A percentile compares a stretch with the other conserved stretches of the same genome.
Evolutionary conservation across 257 asterid species (phyloP).

Genomic region (Marsdenia floribunda): DNA sequence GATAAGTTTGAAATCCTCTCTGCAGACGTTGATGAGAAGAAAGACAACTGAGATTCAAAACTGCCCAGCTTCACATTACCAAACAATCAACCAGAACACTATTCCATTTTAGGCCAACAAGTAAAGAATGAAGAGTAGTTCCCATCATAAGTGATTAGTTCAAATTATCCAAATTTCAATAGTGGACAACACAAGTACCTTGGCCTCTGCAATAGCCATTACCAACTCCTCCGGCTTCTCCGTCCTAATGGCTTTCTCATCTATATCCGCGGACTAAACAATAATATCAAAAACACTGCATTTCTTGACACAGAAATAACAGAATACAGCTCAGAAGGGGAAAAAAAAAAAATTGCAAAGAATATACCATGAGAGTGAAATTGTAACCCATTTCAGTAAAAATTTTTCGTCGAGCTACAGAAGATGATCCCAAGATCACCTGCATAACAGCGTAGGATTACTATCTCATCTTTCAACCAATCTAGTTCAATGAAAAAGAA

Average conservation of each 20-base stretch:
- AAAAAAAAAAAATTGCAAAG: too few species aligned
- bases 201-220: constrained; percentile 86
- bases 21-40: neutral
- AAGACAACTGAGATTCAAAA: neutral
- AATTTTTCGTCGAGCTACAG: constrained; percentile 66
- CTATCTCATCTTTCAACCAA: neutral
- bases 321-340: neutral
- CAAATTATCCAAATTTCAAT: neutral
- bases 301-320: neutral
- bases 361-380: constrained; percentile 61
- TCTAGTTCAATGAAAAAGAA: neutral
- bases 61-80: neutral
- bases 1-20: too few species aligned
- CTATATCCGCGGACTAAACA: constrained; percentile 82
- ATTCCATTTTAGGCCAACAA: neutral
- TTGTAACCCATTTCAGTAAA: constrained; percentile 70
- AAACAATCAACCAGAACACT: neutral
- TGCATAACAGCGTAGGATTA: constrained; percentile 20
- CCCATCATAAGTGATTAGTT: neutral
- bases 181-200: constrained; percentile 33
- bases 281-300: neutral
- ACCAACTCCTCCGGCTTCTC: constrained; percentile 94
- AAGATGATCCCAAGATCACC: constrained; percentile 88
- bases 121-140: neutral
- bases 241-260: constrained; percentile 79